phyloP scores from a whole-genome alignment of 208 protist species.

The Jaenimonas drosophilae region DNA sequence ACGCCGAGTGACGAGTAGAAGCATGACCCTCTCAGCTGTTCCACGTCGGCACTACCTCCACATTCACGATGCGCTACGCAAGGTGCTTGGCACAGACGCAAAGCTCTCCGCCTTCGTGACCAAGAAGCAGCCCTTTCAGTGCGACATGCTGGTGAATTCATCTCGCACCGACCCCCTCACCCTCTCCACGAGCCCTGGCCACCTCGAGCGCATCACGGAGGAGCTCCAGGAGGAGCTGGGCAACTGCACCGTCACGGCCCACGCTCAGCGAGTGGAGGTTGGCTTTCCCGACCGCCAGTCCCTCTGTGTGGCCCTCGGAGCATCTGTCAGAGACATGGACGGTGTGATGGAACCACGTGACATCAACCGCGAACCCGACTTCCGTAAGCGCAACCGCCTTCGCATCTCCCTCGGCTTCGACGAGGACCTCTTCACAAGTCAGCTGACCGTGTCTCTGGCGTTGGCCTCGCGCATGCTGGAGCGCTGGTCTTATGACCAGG shows the following conservation, averaged over 20 bases:
- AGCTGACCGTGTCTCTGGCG: constrained; percentile 36
- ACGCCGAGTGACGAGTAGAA: too few relatives aligned
- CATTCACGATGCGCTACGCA: constrained; percentile 67
- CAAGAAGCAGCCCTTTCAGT: constrained; percentile 54
- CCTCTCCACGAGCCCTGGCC: neutral
- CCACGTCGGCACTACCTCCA: constrained; percentile 67
- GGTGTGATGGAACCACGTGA: constrained; percentile 9
- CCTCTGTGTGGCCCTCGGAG: constrained; percentile 63
- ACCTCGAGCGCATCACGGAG: constrained; percentile 26
- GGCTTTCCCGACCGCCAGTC: constrained; percentile 55
- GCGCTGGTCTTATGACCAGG: constrained; percentile 40
- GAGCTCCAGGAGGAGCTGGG: constrained; percentile 49
- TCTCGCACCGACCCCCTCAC: constrained; percentile 27
- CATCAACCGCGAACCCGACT: constrained; percentile 49
- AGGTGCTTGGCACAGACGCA: constrained; percentile 21
- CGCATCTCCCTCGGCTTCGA: constrained; percentile 83
- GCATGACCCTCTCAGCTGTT: constrained; percentile 12
- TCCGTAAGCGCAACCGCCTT: constrained; percentile 54
- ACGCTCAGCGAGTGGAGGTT: constrained; percentile 46
- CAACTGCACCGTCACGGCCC: constrained; percentile 37
- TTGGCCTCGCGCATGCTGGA: constrained; percentile 49
- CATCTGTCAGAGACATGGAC: constrained; percentile 14
- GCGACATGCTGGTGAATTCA: constrained; percentile 82
- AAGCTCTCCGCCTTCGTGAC: constrained; percentile 73
- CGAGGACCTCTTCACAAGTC: constrained; percentile 74